Conservation (phyloP, 345 rosid genomes). For the Arabis alpina region DNA sequence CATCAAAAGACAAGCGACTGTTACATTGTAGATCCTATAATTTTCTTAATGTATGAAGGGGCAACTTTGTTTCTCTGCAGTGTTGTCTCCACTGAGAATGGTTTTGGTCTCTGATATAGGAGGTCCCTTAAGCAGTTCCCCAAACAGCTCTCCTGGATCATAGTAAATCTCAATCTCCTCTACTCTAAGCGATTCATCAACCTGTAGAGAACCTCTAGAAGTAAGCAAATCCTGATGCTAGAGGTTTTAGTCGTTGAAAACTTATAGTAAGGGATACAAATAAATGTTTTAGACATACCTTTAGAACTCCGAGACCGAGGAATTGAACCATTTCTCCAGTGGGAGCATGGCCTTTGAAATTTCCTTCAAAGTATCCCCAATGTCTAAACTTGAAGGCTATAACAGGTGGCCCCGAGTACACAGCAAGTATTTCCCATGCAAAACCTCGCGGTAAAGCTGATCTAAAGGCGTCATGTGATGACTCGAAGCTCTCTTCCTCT, state of each 20-base stretch:
- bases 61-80: constrained; percentile 42
- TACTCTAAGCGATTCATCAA: constrained; percentile 65
- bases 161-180: constrained; percentile 74
- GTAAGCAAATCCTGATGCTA: constrained; percentile 32
- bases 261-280: not conserved
- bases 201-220: constrained; percentile 46
- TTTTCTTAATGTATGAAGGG: constrained; percentile 42
- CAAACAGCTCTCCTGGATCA: constrained; percentile 72
- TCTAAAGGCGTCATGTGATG: constrained; percentile 69
- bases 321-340: constrained; percentile 69
- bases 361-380: constrained; percentile 87
- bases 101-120: constrained; percentile 37
- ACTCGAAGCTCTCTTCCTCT: constrained; percentile 71
- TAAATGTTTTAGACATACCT: constrained; percentile 47
- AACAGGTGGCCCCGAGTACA: constrained; percentile 76
- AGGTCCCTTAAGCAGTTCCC: constrained; percentile 56
- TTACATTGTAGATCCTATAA: constrained; percentile 10
- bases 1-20: constrained; percentile 21
- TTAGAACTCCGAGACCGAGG: constrained; percentile 65
- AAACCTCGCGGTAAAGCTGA: constrained; percentile 84
- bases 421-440: constrained; percentile 73
- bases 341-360: constrained; percentile 72
- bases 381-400: constrained; percentile 84
- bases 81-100: constrained; percentile 23
- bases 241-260: not conserved